phyloP scores from a whole-genome alignment of 768 basidiomycete species.

The Dentipellis fragilis region DNA sequence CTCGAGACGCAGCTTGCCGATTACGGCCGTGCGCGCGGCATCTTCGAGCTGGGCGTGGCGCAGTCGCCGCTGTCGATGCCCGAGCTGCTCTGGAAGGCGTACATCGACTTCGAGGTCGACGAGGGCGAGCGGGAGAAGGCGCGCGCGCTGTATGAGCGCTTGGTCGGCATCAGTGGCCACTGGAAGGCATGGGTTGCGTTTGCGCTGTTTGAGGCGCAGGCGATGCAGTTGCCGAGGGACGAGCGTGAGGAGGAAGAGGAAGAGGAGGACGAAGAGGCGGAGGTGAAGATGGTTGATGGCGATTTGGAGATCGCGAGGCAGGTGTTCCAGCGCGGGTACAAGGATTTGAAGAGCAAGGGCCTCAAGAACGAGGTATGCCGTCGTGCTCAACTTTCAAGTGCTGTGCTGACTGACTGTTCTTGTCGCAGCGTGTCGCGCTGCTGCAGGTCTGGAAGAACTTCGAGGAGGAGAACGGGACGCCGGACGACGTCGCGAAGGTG shows the following conservation, averaged over 20 bases:
- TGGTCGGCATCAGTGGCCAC: conserved; percentile 79
- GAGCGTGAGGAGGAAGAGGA: conserved; percentile 67
- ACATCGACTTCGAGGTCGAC: conserved; percentile 92
- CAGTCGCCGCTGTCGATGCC: conserved; percentile 90
- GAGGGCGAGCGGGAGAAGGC: conserved; percentile 86
- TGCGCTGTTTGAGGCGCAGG: conserved; percentile 83
- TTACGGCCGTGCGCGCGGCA: conserved; percentile 79
- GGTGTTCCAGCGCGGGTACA: conserved; percentile 83
- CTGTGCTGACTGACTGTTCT: conserved; percentile 21
- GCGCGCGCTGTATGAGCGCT: conserved; percentile 80
- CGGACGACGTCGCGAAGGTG: conserved; percentile 70
- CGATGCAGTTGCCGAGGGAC: conserved; percentile 54
- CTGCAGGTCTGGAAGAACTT: conserved; percentile 95
- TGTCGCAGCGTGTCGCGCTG: conserved; percentile 63
- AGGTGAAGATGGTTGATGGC: conserved; percentile 55
- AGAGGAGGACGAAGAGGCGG: conserved; percentile 38
- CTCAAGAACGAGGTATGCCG: conserved; percentile 79
- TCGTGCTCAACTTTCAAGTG: background rate
- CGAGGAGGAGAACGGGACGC: conserved; percentile 70
- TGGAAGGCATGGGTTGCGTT: conserved; percentile 97
- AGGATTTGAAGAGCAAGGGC: conserved; percentile 68
- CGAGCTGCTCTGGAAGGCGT: conserved; percentile 89
- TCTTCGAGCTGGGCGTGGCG: conserved; percentile 85
- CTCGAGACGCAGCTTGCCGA: conserved; percentile 84
- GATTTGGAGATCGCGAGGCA: conserved; percentile 59